phyloP scores from a whole-genome alignment of 2,329 filamentous ascomycete species.

The Tolypocladium nubicola region DNA sequence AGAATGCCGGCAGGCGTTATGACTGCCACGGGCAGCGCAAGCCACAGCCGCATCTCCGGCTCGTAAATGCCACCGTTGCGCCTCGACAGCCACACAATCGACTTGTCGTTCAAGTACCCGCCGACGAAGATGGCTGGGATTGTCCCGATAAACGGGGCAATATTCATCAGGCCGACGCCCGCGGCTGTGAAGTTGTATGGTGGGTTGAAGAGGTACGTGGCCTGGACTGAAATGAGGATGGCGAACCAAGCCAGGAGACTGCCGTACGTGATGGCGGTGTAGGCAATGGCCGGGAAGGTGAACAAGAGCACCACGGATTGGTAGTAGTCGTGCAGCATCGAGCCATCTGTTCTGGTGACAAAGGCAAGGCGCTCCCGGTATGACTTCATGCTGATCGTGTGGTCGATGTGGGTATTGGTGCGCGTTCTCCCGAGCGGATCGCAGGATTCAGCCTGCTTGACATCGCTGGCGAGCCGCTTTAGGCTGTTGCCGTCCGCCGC shows the following conservation, averaged over 20 bases:
- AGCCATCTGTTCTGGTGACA: constrained; percentile 7
- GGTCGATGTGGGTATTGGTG: background rate
- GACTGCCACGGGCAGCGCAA: constrained; percentile 14
- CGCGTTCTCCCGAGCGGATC: background rate
- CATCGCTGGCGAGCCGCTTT: background rate
- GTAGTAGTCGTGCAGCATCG: constrained; percentile 3
- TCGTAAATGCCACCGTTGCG: constrained; percentile 28
- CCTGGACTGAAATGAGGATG: constrained; percentile 5
- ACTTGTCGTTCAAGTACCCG: constrained; percentile 25
- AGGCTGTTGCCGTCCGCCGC: background rate
- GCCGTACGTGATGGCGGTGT: constrained; percentile 27
- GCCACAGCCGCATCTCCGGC: constrained; percentile 29
- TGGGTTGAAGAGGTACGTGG: constrained; percentile 15
- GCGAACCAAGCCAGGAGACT: constrained; percentile 25
- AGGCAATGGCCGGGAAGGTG: constrained; percentile 22
- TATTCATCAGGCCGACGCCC: constrained; percentile 13
- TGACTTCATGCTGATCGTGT: constrained; percentile 5
- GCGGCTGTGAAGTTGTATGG: constrained; percentile 16
- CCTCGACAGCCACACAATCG: constrained; percentile 22
- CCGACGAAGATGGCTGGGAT: constrained; percentile 24
- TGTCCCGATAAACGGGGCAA: constrained; percentile 24
- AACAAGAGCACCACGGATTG: constrained; percentile 7
- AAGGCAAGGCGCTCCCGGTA: constrained; percentile 12
- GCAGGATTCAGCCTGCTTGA: background rate
- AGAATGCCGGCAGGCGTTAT: constrained; percentile 19